Base-by-base conservation (phyloP, 208 protist genomes). In the Porcisia hertigi region DNA sequence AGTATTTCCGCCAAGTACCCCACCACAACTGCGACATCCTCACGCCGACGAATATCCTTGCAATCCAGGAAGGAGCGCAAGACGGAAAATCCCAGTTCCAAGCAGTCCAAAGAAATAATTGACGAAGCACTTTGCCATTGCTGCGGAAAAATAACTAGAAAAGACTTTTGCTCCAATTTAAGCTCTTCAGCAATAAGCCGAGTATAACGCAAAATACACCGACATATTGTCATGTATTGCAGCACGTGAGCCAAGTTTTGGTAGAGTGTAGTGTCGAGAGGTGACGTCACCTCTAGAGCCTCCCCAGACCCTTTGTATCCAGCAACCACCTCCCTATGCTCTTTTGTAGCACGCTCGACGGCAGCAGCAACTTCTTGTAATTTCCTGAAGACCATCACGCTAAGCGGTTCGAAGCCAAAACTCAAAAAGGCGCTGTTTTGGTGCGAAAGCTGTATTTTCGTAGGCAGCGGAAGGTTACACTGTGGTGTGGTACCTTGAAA, bases 391-490 rank as follows among this genome's bases (percentile, higher is more conserved):
- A 72, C 73, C 91, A 97, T 97, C 20, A 71, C 83, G 65, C 75
- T 92, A 12, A 97, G 82, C 25, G 89, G 89, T 60, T 97, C 93
- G 83, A 97, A 95, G 16, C 93, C 93, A 71, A 91, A 89, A 54
- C 85, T 85, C 58, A 97, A 74, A 84, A 97, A 94, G 1, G 89
- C 88, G 69, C 88, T 85, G 72, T 76, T 91, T 81, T 97, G 91
- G 66, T 94, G 86, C 34, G 93, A 76, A 14, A 97, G 88, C 49
- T 91, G 80, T 63, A 95, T 91, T 84, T 94, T 92, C 1, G 89
- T 97, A 5, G 87, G 88, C 18, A 97, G 79, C 1, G 89, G 89
- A 55, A 97, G 79, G 71, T 85, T 87, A 59, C 86, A 95, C n/a
- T 83, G 76, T 20, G 84, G 72, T 1, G 79, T 72, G 53, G 70